Evolutionary conservation across 352 stramenopile species (phyloP).

Genomic region (Peronospora farinosa): DNA sequence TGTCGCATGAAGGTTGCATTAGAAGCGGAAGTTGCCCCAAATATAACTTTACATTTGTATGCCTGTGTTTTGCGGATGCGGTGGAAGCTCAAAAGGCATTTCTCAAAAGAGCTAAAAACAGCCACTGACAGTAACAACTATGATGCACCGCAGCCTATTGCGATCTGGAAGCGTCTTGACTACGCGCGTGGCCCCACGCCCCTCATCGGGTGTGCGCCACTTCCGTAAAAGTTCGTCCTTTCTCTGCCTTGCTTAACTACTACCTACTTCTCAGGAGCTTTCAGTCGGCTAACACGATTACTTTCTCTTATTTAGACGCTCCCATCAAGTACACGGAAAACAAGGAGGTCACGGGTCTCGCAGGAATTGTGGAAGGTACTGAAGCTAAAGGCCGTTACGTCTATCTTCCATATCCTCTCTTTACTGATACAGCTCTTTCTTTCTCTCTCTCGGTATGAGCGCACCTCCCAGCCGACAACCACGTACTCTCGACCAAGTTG

Average conservation of each 20-base stretch:
- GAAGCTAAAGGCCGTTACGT: not conserved
- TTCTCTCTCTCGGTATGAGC: not conserved
- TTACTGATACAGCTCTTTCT: not conserved
- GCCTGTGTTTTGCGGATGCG: constrained; percentile 6
- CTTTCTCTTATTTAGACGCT: constrained; percentile 25
- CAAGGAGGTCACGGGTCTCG: constrained; percentile 61
- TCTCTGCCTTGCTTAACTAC: not conserved
- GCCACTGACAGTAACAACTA: constrained; percentile 3
- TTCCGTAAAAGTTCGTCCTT: constrained; percentile 64
- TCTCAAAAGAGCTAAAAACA: constrained; percentile 14
- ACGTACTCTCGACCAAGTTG: constrained; percentile 53
- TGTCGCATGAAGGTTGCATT: constrained; percentile 7
- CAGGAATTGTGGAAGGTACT: constrained; percentile 62
- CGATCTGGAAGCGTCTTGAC: constrained; percentile 33
- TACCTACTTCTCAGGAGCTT: too few relatives aligned
- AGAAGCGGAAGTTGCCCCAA: not conserved
- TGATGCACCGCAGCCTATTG: constrained; percentile 50
- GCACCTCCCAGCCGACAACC: constrained; percentile 57
- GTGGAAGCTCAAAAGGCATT: constrained; percentile 14
- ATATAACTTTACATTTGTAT: constrained; percentile 8
- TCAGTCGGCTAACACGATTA: too few relatives aligned
- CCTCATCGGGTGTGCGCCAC: constrained; percentile 42
- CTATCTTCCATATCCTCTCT: not conserved
- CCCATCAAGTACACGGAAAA: constrained; percentile 76
- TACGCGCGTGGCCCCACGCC: constrained; percentile 24